Conservation (phyloP, 139 green algal species). For the Limnomonas spitsbergensis region DNA sequence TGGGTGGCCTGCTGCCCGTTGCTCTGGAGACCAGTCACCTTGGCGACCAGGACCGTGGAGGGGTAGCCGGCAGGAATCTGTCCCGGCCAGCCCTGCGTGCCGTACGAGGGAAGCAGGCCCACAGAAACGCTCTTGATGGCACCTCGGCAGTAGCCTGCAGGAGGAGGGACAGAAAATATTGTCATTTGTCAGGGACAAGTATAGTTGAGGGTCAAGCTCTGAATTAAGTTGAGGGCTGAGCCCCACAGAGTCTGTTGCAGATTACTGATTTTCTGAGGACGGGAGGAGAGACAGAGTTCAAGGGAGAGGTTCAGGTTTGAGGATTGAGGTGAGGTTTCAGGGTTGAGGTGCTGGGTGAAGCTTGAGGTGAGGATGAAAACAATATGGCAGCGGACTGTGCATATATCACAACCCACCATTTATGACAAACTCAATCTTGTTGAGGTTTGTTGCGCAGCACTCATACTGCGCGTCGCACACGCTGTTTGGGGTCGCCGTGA, state of each 20-base stretch:
- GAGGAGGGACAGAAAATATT: neutral
- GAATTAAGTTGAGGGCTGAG: too few species aligned
- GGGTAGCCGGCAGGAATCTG: neutral
- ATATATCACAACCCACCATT: neutral
- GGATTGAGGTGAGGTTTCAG: too few species aligned
- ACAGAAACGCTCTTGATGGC: neutral
- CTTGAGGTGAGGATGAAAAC: too few species aligned
- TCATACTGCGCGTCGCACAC: neutral
- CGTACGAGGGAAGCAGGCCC: neutral
- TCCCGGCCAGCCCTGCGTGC: neutral
- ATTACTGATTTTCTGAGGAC: neutral
- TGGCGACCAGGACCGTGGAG: neutral
- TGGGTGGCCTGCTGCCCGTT: neutral
- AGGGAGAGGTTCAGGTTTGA: too few species aligned
- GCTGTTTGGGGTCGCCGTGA: neutral
- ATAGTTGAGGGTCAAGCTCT: too few species aligned
- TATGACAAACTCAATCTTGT: neutral
- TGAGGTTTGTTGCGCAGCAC: neutral
- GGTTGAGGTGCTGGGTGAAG: too few species aligned
- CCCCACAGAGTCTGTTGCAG: neutral
- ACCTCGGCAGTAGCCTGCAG: neutral
- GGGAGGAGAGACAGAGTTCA: neutral
- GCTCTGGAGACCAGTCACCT: neutral
- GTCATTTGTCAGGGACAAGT: neutral
- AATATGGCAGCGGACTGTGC: neutral